Evolutionary conservation across 345 rosid genomes (phyloP), one percentile per base, ranked within the genome.

Genomic region (Pistacia vera): DNA sequence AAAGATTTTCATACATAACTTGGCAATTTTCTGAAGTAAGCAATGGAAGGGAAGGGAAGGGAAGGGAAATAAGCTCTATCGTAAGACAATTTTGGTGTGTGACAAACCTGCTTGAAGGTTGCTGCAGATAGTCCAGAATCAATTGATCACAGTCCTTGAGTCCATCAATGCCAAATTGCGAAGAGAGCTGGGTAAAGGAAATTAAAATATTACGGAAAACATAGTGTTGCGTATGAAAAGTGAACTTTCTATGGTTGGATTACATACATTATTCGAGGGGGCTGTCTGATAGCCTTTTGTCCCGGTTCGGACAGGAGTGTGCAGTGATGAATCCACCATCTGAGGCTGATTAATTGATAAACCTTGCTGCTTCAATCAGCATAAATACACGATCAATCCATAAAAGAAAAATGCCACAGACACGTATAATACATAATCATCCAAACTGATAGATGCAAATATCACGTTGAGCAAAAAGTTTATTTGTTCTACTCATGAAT

Each of bases 71-170:
- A 55, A 54, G 58, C 46, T 16, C 52, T 30, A 25, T 5, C 13
- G 65, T 25, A 61, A 51, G 66, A 44, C 69, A 22, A 8, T 65
- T 59, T 71, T 13, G 33, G 77, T 41, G 61, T 35, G 62, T 13
- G 75, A 85, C 99, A 90, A 77, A 90, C 98, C 82, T 85, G 90
- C 83, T 85, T 68, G 91, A 77, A 51, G 90, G 89, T 72, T 90
- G 94, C 85, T 85, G 94, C 70, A 93, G 90, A 81, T 82, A 90
- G 77, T 90, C 92, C 57, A 93, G 81, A 79, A 95, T 89, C 88
- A 88, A 76, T 68, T 92, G 94, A 83, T 93, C 99, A 54, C 83
- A 79, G 83, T 88, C 83, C 86, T 87, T 91, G 67, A 89, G 87
- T 10, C 93, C 97, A 76, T 85, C 90, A 46, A 83, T 72, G 46